Conservation (phyloP, 1,139 yeast species). For the Candida labiduridarum region DNA sequence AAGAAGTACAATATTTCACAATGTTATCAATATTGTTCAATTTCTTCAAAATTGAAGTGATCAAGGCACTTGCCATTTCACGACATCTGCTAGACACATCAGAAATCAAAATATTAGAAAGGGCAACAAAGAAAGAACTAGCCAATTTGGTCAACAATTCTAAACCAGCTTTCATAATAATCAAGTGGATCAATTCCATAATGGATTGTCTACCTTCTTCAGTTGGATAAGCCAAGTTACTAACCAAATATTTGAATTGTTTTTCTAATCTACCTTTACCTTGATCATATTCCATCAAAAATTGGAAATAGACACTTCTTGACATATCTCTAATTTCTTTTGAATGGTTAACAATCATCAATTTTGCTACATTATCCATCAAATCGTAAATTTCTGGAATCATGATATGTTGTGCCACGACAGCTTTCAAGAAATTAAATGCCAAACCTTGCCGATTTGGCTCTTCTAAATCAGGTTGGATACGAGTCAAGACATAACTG, state of each 20-base stretch:
- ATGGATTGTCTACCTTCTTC: constrained; percentile 88
- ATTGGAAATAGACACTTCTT: constrained; percentile 80
- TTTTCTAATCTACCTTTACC: constrained; percentile 83
- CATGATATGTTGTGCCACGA: constrained; percentile 71
- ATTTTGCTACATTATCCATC: constrained; percentile 77
- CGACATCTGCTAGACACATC: constrained; percentile 85
- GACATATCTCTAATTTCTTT: constrained; percentile 84
- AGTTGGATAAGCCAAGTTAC: constrained; percentile 82
- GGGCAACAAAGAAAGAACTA: constrained; percentile 77
- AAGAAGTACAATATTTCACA: constrained; percentile 61
- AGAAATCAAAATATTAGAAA: constrained; percentile 74
- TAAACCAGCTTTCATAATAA: constrained; percentile 66
- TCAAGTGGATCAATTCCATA: constrained; percentile 78
- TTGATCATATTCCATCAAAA: constrained; percentile 93
- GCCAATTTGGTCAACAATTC: constrained; percentile 65
- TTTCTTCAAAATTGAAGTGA: constrained; percentile 57
- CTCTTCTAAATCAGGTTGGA: constrained; percentile 88
- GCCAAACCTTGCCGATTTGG: constrained; percentile 90
- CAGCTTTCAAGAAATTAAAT: constrained; percentile 76
- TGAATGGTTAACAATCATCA: constrained; percentile 90
- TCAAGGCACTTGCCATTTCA: constrained; percentile 74
- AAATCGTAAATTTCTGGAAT: constrained; percentile 90
- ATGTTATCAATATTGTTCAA: constrained; percentile 46
- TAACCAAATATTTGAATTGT: constrained; percentile 81
- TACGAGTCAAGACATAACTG: constrained; percentile 71